Percentiles rank a stretch among this genome's conserved stretches.
Conservation (phyloP, 495 filamentous ascomycete genomes). For the Aspergillus avenaceus region DNA sequence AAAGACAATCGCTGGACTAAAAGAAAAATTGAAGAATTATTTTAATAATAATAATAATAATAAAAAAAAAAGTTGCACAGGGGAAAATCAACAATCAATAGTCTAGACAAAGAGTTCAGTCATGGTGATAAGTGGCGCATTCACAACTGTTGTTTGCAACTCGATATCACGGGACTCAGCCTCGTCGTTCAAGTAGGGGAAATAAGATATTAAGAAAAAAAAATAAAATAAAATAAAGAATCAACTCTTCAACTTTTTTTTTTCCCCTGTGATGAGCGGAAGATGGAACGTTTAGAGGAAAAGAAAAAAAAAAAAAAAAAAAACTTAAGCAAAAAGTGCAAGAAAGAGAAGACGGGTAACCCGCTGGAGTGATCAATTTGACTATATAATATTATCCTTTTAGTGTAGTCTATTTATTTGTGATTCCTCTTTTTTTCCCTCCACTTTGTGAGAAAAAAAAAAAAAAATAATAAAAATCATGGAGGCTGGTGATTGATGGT, state of each 20-base stretch:
- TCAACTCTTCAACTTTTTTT: no score
- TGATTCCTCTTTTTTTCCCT: conserved; percentile 2
- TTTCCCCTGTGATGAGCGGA: not conserved
- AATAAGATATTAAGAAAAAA: no score
- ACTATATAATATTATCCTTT: not conserved
- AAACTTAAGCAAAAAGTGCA: not conserved
- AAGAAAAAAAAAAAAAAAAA: not conserved
- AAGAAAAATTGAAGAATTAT: not conserved
- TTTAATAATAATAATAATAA: no score
- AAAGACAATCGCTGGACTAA: not conserved
- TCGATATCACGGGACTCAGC: no score
- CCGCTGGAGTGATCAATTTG: not conserved
- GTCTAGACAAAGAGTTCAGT: conserved; percentile 1
- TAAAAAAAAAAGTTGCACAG: no score
- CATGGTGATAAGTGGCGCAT: not conserved
- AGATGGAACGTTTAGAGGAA: not conserved
- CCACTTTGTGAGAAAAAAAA: no score
- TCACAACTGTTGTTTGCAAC: not conserved
- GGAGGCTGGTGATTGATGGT: conserved; percentile 7
- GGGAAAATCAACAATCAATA: no score
- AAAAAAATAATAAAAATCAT: conserved; percentile 5
- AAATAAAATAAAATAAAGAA: no score
- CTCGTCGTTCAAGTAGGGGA: no score
- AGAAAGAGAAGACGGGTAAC: not conserved
- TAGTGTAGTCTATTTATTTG: conserved; percentile 1